These are phyloP conservation scores for Silene uniflora DNA, from an alignment of 148 eudicot genomes.

Conservation along the genomic window DNA sequence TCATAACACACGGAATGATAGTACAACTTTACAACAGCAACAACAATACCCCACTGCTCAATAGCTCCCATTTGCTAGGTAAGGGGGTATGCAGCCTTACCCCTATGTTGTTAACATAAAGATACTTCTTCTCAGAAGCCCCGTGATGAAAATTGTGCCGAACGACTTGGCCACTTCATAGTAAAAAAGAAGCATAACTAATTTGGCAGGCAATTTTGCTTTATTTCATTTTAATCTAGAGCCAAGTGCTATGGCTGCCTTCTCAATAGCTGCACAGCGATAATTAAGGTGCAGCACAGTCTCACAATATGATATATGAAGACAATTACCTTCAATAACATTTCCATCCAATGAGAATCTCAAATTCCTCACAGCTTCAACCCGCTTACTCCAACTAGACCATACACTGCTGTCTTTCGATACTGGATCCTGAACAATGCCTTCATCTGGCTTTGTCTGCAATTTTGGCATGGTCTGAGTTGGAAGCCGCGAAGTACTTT, in stretches of 20 bases:
- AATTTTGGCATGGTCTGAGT: slow-evolving; percentile 22
- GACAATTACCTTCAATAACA: slow-evolving; percentile 37
- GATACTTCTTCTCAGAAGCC: neutral
- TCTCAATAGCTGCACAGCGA: neutral
- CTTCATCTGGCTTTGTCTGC: slow-evolving; percentile 24
- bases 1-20: neutral
- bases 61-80: neutral
- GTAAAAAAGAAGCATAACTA: no score
- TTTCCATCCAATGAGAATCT: slow-evolving; percentile 83
- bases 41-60: slow-evolving; percentile 18
- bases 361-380: slow-evolving; percentile 66
- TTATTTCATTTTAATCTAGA: no score
- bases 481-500: slow-evolving; percentile 22
- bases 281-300: neutral
- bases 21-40: neutral
- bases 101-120: neutral
- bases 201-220: no score
- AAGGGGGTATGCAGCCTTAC: neutral
- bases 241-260: no score
- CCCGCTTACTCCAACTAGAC: slow-evolving; percentile 81
- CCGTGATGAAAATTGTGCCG: neutral
- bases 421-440: slow-evolving; percentile 18
- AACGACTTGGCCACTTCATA: neutral
- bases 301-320: slow-evolving; percentile 4
- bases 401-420: slow-evolving; percentile 42